These are phyloP conservation scores for Chrysoporthe cubensis DNA, from an alignment of 2,329 filamentous ascomycete genomes.

Conservation along the genomic window DNA sequence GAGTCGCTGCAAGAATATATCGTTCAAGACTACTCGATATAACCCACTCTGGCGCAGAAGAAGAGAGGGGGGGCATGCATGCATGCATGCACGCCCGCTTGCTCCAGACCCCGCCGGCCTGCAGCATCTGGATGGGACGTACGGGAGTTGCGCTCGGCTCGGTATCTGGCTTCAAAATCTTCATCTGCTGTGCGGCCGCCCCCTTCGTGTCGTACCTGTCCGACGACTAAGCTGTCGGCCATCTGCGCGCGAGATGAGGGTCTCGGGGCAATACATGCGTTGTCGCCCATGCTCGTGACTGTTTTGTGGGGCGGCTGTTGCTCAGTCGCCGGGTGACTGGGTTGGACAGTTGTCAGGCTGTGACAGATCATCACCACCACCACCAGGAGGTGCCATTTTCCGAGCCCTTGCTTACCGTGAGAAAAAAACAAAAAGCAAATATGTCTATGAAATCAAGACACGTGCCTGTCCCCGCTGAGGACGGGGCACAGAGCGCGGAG, in stretches of 20 bases:
- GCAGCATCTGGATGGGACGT: neutral
- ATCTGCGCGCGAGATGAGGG: constrained; percentile 10
- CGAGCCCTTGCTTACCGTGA: neutral
- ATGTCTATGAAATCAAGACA: neutral
- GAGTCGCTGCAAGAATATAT: too few relatives aligned
- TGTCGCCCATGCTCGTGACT: constrained; percentile 2
- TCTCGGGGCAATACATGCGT: constrained; percentile 8
- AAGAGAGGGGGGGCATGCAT: neutral
- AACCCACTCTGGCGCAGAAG: neutral
- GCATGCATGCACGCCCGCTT: neutral
- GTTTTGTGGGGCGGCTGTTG: neutral
- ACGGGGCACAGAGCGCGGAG: neutral
- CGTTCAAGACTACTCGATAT: too few relatives aligned
- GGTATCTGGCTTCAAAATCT: neutral
- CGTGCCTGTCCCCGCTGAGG: neutral
- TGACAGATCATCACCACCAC: neutral
- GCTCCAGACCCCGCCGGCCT: neutral
- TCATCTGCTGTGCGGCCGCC: neutral
- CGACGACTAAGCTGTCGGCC: neutral
- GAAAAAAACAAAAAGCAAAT: too few relatives aligned
- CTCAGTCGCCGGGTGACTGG: too few relatives aligned
- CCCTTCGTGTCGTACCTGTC: neutral
- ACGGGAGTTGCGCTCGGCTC: neutral
- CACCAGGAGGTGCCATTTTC: neutral
- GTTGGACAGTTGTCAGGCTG: neutral